phyloP scores from a whole-genome alignment of 257 asterid species.

The Nyctanthes arbortristis region DNA sequence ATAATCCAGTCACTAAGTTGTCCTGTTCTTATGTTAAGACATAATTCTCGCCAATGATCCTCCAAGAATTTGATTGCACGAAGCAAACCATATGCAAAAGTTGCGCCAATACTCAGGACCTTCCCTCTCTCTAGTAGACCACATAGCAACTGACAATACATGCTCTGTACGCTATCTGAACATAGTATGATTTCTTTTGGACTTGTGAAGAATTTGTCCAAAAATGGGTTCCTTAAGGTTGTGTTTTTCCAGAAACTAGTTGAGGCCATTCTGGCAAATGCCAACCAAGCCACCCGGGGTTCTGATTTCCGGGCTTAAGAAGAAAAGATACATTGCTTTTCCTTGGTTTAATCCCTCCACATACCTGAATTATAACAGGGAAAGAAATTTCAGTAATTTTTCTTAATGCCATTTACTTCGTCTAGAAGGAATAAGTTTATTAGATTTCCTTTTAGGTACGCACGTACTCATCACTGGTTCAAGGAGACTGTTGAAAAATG shows the following conservation, averaged over 20 bases:
- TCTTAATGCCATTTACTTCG: neutral
- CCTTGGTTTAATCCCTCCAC: conserved; percentile 59
- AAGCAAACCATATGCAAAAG: conserved; percentile 86
- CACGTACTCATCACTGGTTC: conserved; percentile 79
- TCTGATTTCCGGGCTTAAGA: conserved; percentile 67
- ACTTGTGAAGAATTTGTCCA: conserved; percentile 70
- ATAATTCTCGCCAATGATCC: conserved; percentile 66
- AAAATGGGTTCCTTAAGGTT: conserved; percentile 66
- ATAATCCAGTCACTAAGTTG: conserved; percentile 51
- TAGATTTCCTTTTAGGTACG: too few species aligned
- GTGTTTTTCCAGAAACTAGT: conserved; percentile 83
- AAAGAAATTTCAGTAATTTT: neutral
- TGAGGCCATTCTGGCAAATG: conserved; percentile 87
- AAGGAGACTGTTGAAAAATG: conserved; percentile 73
- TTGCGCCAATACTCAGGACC: conserved; percentile 92
- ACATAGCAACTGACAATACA: conserved; percentile 93
- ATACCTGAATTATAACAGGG: neutral
- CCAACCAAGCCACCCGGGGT: conserved; percentile 77
- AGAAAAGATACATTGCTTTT: conserved; percentile 85
- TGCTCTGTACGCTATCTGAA: conserved; percentile 79
- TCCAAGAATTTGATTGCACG: conserved; percentile 82
- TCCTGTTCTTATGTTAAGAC: conserved; percentile 67
- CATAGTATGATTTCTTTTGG: conserved; percentile 85
- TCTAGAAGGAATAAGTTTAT: conserved; percentile 29
- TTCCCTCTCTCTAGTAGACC: conserved; percentile 62